These are phyloP conservation scores for Lentinula boryana DNA, from an alignment of 768 basidiomycete genomes.

Conservation along the genomic window DNA sequence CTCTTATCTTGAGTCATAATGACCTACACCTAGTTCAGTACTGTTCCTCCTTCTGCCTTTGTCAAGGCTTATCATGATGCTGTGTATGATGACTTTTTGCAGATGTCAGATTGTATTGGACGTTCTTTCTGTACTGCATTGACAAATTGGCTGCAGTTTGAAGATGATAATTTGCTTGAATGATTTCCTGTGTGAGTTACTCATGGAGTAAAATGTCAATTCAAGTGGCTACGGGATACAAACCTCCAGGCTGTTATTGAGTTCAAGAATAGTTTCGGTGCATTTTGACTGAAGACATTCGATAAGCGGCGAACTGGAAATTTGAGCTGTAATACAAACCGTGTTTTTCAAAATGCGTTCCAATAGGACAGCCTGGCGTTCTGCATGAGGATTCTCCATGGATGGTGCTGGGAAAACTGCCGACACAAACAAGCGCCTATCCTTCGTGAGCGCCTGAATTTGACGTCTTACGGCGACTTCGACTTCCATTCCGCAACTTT, in stretches of 20 bases:
- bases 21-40: neutral
- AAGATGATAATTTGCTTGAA: constrained; percentile 70
- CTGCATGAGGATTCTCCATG: constrained; percentile 96
- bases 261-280: constrained; percentile 83
- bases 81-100: neutral
- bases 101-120: constrained; percentile 69
- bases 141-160: constrained; percentile 80
- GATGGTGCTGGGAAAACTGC: neutral
- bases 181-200: constrained; percentile 53
- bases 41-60: neutral
- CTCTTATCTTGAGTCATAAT: constrained; percentile 1
- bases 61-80: neutral
- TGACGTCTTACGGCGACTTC: too few species aligned
- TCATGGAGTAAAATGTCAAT: neutral
- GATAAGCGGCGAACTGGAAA: constrained; percentile 2
- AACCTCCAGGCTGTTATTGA: constrained; percentile 86
- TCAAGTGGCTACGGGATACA: constrained; percentile 9
- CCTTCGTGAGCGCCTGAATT: too few species aligned
- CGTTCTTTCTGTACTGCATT: constrained; percentile 87
- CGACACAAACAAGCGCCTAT: too few species aligned
- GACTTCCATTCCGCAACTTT: neutral
- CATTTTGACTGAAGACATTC: constrained; percentile 66
- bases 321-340: constrained; percentile 36
- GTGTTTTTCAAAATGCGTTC: constrained; percentile 90
- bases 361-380: constrained; percentile 84